Evolutionary conservation across 345 rosid genomes (phyloP).

Genomic region (Ceriops tagal): DNA sequence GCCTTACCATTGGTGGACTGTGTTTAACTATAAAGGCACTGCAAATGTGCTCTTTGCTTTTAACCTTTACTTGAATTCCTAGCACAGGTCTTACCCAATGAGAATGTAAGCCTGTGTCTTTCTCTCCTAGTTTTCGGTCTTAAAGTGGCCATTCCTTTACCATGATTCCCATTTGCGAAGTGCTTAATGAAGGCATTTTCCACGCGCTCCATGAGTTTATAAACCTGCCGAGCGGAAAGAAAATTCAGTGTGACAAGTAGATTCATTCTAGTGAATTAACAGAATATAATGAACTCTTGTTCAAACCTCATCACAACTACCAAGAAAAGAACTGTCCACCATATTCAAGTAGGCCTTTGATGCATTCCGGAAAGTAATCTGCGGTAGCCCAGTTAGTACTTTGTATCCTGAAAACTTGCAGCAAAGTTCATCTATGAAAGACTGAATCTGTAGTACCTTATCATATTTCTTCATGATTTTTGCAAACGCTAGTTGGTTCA

Average conservation of each 20-base stretch:
- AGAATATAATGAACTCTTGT: not conserved
- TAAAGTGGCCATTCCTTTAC: slow-evolving; percentile 56
- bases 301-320: slow-evolving; percentile 69
- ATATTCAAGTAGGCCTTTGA: slow-evolving; percentile 52
- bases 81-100: slow-evolving; percentile 41
- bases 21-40: too few species aligned
- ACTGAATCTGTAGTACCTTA: slow-evolving; percentile 41
- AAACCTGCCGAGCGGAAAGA: slow-evolving; percentile 34
- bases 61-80: too few species aligned
- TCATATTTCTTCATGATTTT: slow-evolving; percentile 90
- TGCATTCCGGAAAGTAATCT: slow-evolving; percentile 62
- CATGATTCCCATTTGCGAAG: slow-evolving; percentile 66
- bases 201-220: slow-evolving; percentile 58
- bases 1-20: too few species aligned
- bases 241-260: not conserved
- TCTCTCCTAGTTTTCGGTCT: slow-evolving; percentile 57
- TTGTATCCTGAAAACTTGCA: not conserved
- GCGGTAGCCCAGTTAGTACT: slow-evolving; percentile 8
- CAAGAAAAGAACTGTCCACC: slow-evolving; percentile 68
- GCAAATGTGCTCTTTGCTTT: too few species aligned
- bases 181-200: slow-evolving; percentile 67
- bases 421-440: not conserved
- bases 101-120: slow-evolving; percentile 61
- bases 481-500: slow-evolving; percentile 69
- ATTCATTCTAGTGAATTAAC: not conserved